These are phyloP conservation scores for Microdochium paspali DNA, from an alignment of 2,329 filamentous ascomycete genomes.

Conservation along the genomic window DNA sequence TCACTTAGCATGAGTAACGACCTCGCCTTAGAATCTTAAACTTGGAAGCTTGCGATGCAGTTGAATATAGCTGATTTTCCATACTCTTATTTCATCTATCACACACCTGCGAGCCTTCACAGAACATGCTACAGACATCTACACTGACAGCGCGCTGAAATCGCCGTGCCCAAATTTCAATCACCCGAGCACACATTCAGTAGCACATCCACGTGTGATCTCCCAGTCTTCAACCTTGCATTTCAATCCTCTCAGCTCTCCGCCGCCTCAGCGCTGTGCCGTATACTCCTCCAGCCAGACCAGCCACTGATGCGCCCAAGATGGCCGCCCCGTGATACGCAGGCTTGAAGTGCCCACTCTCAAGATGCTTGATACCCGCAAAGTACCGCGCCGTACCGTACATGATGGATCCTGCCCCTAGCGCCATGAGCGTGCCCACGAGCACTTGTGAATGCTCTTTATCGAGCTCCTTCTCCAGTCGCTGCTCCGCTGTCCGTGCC, in stretches of 20 bases:
- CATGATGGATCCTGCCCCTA: conserved; percentile 32
- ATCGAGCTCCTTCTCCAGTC: conserved; percentile 10
- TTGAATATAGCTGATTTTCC: no score
- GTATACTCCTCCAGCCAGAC: conserved; percentile 18
- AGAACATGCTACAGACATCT: no score
- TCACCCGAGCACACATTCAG: no score
- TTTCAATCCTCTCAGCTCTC: conserved; percentile 9
- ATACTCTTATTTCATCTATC: no score
- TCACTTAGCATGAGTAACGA: no score
- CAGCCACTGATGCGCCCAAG: conserved; percentile 17
- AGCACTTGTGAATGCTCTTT: conserved; percentile 22
- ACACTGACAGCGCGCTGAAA: no score
- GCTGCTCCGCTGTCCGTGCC: conserved; percentile 4
- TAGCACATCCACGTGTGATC: no score
- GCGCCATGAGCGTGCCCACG: conserved; percentile 30
- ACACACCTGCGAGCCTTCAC: no score
- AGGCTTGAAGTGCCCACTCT: conserved; percentile 30
- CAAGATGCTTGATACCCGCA: conserved; percentile 26
- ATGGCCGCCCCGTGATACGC: conserved; percentile 19
- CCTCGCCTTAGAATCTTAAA: no score
- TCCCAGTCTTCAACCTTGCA: not conserved
- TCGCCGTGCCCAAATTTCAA: no score
- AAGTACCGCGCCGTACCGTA: conserved; percentile 40
- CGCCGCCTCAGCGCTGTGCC: conserved; percentile 12
- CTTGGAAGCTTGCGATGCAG: no score